phyloP scores from a whole-genome alignment of 225 moss, liverwort and hornwort genomes.

The Marchantia polymorpha region DNA sequence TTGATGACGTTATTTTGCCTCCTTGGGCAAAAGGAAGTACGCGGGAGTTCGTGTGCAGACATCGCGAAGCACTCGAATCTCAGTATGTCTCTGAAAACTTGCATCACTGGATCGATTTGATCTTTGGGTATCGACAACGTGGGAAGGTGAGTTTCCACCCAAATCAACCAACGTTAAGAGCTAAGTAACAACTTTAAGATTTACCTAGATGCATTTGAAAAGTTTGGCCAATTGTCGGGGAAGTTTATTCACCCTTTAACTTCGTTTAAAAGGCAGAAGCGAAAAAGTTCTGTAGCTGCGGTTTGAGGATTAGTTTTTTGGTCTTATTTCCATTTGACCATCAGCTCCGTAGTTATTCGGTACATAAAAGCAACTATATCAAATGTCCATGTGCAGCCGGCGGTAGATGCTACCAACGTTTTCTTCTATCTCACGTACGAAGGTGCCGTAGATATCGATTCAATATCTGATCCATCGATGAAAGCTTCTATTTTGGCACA shows the following conservation, averaged over 20 bases:
- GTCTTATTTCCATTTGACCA: neutral
- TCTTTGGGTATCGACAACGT: constrained; percentile 91
- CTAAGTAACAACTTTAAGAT: too few species aligned
- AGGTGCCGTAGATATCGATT: constrained; percentile 95
- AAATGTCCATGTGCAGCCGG: constrained; percentile 50
- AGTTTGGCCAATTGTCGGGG: neutral
- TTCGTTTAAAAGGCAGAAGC: neutral
- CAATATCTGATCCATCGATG: constrained; percentile 83
- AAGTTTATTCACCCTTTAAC: neutral
- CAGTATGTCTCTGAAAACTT: constrained; percentile 98
- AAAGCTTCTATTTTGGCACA: constrained; percentile 96
- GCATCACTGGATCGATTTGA: constrained; percentile 99
- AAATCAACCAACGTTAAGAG: too few species aligned
- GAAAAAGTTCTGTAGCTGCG: neutral
- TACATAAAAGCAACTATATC: neutral
- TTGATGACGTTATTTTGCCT: constrained; percentile 87
- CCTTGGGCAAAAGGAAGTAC: constrained; percentile 99
- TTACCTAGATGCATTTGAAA: neutral
- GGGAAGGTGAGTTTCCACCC: constrained; percentile 60
- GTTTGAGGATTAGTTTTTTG: neutral
- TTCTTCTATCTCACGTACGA: constrained; percentile 98
- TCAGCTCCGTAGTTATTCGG: neutral
- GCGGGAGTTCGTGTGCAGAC: constrained; percentile 88
- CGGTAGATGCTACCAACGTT: constrained; percentile 95
- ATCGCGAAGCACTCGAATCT: constrained; percentile 94